A percentile compares a stretch with the other conserved stretches of the same genome.
These are phyloP conservation scores for Austroboletus niveus DNA, from an alignment of 1,284 basidiomycete genomes.

Conservation along the genomic window DNA sequence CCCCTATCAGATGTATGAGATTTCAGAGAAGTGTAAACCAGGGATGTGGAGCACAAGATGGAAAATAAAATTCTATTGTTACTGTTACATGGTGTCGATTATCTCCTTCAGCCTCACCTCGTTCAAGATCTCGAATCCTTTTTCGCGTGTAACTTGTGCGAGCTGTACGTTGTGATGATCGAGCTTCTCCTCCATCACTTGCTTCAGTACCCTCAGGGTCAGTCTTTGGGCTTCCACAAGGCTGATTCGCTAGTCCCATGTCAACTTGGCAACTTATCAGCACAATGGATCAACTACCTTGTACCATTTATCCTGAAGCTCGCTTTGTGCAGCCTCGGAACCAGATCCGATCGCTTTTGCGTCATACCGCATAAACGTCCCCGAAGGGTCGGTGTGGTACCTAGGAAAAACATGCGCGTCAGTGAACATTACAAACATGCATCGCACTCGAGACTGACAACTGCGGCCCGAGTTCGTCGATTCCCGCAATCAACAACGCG, in stretches of 20 bases:
- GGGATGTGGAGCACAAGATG: not conserved
- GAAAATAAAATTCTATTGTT: slow-evolving; percentile 8
- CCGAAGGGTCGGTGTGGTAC: slow-evolving; percentile 98
- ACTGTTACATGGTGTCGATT: slow-evolving; percentile 72
- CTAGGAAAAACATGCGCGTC: slow-evolving; percentile 38
- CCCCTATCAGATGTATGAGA: not conserved
- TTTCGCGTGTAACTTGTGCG: slow-evolving; percentile 80
- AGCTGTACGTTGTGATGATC: slow-evolving; percentile 86
- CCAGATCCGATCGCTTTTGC: slow-evolving; percentile 99
- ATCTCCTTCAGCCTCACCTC: slow-evolving; percentile 76
- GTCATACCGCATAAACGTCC: slow-evolving; percentile 95
- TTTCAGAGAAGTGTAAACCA: not conserved
- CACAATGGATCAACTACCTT: slow-evolving; percentile 54
- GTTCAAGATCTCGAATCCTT: slow-evolving; percentile 83
- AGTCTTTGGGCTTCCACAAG: slow-evolving; percentile 86
- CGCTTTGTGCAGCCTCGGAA: slow-evolving; percentile 95
- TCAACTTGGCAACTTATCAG: not conserved
- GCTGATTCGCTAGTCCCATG: slow-evolving; percentile 76
- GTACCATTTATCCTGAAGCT: slow-evolving; percentile 97
- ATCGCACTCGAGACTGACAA: slow-evolving; percentile 51
- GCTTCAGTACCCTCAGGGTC: slow-evolving; percentile 89
- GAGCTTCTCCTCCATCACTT: slow-evolving; percentile 95
- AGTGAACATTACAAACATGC: slow-evolving; percentile 7
- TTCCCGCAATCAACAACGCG: slow-evolving; percentile 93
- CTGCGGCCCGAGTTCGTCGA: slow-evolving; percentile 96